Evolutionary conservation across 495 filamentous ascomycete genomes (phyloP).

Genomic region (Tuber indicum): DNA sequence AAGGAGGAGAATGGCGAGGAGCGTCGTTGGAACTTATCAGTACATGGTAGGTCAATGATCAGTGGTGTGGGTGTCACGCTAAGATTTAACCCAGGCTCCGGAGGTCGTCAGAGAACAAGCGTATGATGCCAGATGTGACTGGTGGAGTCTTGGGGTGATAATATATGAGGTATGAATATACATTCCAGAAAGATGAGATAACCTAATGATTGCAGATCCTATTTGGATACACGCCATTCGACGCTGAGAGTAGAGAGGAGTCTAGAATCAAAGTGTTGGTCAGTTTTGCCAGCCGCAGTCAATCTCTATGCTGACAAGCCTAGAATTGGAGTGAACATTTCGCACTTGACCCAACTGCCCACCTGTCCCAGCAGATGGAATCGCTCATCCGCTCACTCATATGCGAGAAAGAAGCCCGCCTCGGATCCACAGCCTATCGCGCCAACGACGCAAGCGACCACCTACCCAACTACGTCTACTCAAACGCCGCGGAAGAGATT

Average conservation of each 20-base stretch:
- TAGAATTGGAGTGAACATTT: constrained; percentile 49
- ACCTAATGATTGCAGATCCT: constrained; percentile 55
- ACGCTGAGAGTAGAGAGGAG: constrained; percentile 67
- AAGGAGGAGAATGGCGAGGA: constrained; percentile 66
- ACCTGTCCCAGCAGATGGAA: constrained; percentile 56
- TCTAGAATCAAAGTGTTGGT: constrained; percentile 78
- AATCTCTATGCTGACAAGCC: neutral
- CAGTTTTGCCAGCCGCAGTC: constrained; percentile 44
- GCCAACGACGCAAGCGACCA: constrained; percentile 1
- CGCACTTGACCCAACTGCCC: constrained; percentile 58
- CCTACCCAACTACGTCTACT: constrained; percentile 60
- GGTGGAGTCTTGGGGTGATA: constrained; percentile 93
- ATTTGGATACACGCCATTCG: constrained; percentile 85
- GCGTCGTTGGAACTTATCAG: constrained; percentile 91
- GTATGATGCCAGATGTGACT: constrained; percentile 91
- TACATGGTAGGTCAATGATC: constrained; percentile 55
- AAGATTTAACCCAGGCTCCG: constrained; percentile 54
- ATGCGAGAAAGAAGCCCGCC: constrained; percentile 65
- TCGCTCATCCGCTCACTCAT: constrained; percentile 71
- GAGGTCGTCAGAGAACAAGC: constrained; percentile 76
- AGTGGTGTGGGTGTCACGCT: neutral
- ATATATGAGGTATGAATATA: constrained; percentile 60
- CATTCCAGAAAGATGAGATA: neutral
- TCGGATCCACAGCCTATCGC: constrained; percentile 54
- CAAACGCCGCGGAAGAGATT: constrained; percentile 71